Evolutionary conservation across 2,329 filamentous ascomycete species (phyloP).

Genomic region (Fusarium luffae): DNA sequence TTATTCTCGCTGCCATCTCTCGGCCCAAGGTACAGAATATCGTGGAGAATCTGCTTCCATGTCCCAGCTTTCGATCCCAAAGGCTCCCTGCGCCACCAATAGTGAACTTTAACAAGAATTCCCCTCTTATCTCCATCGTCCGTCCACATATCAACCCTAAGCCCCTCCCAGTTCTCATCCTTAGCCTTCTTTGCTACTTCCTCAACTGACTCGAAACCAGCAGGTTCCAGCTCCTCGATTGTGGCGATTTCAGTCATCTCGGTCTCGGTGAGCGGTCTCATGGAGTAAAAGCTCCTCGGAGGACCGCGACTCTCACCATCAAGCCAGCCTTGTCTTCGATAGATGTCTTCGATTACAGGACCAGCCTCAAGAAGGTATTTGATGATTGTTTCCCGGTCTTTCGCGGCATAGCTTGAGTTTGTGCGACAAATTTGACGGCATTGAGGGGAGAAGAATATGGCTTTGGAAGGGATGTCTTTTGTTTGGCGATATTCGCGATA

Average conservation of each 20-base stretch:
- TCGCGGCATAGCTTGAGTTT: slow-evolving; percentile 1
- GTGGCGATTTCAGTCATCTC: slow-evolving; percentile 1
- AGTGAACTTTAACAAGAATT: slow-evolving; percentile 13
- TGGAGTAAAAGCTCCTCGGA: not conserved
- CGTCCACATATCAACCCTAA: slow-evolving; percentile 20
- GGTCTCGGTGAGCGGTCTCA: not conserved
- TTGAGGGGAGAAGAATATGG: not conserved
- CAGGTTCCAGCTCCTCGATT: not conserved
- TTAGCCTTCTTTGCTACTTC: too few species aligned
- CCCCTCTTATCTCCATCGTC: not conserved
- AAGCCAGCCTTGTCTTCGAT: not conserved
- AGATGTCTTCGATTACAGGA: not conserved
- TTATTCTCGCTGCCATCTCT: slow-evolving; percentile 12
- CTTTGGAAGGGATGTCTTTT: not conserved
- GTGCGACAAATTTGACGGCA: slow-evolving; percentile 19
- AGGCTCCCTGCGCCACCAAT: slow-evolving; percentile 13
- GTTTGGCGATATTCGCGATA: slow-evolving; percentile 9
- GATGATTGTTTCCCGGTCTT: not conserved
- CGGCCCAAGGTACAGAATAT: not conserved
- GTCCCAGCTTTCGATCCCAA: not conserved
- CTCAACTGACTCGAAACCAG: not conserved
- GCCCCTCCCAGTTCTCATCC: not conserved
- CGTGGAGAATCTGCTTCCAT: slow-evolving; percentile 20
- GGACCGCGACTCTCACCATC: not conserved
- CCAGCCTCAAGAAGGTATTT: slow-evolving; percentile 1